Percentiles rank a stretch among this genome's conserved stretches.
Conservation (phyloP, 139 green algal species). For the Chlorokybus atmophyticus region DNA sequence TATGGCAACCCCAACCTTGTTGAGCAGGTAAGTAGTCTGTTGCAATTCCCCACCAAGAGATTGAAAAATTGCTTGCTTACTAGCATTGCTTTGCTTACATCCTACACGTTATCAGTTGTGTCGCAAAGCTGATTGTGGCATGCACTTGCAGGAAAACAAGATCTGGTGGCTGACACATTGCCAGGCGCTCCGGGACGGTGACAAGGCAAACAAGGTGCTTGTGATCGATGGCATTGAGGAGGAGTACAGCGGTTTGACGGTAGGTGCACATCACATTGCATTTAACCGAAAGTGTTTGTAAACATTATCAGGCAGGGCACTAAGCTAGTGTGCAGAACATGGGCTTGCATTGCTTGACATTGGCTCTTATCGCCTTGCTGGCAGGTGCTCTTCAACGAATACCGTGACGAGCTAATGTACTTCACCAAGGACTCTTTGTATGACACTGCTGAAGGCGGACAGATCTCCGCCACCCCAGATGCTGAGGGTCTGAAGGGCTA, state of each 20-base stretch:
- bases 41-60: no score
- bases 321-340: no score
- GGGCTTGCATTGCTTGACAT: no score
- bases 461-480: background rate
- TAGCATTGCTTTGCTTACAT: no score
- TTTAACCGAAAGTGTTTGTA: no score
- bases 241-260: background rate
- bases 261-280: no score
- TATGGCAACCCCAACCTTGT: background rate
- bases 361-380: no score
- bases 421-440: background rate
- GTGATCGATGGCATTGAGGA: background rate
- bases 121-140: no score
- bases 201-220: background rate
- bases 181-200: background rate
- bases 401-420: background rate
- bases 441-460: background rate
- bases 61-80: no score
- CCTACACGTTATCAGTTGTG: no score
- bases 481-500: background rate
- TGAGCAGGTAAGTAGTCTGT: no score
- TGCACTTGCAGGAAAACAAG: background rate
- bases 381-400: background rate
- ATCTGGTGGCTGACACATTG: background rate
- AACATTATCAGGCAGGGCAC: no score